These are phyloP conservation scores for Mycena leptocephala DNA, from an alignment of 768 basidiomycete genomes.

Conservation along the genomic window DNA sequence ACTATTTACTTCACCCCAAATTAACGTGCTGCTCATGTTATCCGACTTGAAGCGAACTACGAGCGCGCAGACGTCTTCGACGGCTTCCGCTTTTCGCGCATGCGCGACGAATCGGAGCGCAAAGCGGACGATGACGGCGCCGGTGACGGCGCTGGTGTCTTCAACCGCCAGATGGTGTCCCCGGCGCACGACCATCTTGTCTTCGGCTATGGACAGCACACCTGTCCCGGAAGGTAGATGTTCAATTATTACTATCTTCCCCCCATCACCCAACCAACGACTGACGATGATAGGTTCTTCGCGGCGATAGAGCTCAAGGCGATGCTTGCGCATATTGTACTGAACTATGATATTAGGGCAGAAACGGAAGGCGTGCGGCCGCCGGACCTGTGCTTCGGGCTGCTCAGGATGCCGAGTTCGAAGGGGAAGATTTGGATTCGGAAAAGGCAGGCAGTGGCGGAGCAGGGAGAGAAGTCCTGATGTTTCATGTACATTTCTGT, in stretches of 20 bases:
- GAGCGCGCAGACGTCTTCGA: conserved; percentile 24
- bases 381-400: conserved; percentile 46
- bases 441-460: background rate
- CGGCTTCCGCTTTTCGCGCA: conserved; percentile 29
- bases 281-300: conserved; percentile 52
- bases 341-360: conserved; percentile 51
- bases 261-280: conserved; percentile 16
- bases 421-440: conserved; percentile 1
- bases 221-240: background rate
- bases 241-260: background rate
- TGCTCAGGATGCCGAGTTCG: conserved; percentile 8
- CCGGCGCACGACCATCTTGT: background rate
- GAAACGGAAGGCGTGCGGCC: conserved; percentile 53
- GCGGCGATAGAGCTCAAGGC: conserved; percentile 45
- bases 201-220: conserved; percentile 13
- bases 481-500: too few species aligned
- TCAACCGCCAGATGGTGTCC: conserved; percentile 10
- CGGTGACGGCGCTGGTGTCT: background rate
- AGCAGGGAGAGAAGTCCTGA: too few species aligned
- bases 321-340: conserved; percentile 46
- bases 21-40: background rate
- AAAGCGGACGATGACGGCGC: background rate
- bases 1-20: too few species aligned
- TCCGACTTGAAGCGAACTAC: background rate
- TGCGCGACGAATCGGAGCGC: background rate